Percentiles rank a stretch among this genome's conserved stretches.
These are phyloP conservation scores for Saccharomycopsis guyanensis DNA, from an alignment of 805 yeast species.

Conservation along the genomic window DNA sequence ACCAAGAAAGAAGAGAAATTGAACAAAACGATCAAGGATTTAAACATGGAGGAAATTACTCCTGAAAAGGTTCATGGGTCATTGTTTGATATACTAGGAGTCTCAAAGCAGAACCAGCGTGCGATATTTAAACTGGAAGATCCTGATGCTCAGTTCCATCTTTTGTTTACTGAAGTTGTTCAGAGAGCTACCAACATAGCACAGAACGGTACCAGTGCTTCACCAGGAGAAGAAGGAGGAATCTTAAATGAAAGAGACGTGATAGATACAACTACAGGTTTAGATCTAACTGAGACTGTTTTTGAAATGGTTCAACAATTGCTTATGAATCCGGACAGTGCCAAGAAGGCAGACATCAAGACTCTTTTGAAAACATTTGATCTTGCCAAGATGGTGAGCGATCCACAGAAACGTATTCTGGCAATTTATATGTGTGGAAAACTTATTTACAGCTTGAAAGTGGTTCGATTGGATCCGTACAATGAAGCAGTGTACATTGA, in stretches of 20 bases:
- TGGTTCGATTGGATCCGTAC: conserved; percentile 41
- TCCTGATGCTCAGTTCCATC: background rate
- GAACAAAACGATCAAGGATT: background rate
- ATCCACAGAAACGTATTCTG: background rate
- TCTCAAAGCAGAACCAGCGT: background rate
- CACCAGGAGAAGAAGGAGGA: background rate
- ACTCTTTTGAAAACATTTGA: conserved; percentile 4
- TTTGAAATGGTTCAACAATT: background rate
- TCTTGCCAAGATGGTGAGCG: background rate
- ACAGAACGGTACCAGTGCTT: background rate
- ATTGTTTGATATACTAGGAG: background rate
- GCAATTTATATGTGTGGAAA: conserved; percentile 31
- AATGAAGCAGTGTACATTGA: conserved; percentile 45
- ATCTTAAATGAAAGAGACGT: background rate
- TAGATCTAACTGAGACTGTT: background rate
- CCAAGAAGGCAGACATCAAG: background rate
- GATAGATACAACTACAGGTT: background rate
- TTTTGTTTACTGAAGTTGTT: background rate
- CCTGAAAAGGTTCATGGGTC: background rate
- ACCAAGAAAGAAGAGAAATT: background rate
- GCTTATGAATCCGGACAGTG: background rate
- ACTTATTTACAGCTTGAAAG: conserved; percentile 34
- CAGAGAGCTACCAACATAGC: background rate
- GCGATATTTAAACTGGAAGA: background rate
- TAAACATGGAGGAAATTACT: background rate